Base-by-base conservation (phyloP, 345 rosid species). In the Eucalyptus globulus region DNA sequence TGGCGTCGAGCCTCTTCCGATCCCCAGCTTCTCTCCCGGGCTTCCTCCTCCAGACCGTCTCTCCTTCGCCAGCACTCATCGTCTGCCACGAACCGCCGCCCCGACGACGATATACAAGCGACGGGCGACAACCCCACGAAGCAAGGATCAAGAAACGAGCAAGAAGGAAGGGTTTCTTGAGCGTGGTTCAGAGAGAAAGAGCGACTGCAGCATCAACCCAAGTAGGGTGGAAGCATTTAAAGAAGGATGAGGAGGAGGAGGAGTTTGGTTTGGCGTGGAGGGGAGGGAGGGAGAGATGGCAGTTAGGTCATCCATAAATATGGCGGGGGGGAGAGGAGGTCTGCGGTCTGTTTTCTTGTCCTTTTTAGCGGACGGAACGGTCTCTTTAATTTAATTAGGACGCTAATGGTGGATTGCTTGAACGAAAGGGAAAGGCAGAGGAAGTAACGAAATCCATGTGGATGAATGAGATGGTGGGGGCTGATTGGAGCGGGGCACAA, bases 221-320 rank as follows among this genome's bases (percentile, higher is more conserved):
- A 69, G 27, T 37, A 6, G 45, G 44, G 80, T 3, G 45, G 45
- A 21, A 72, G 87, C 89, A 88, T 88, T 81, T 88, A 88, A 88
- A 34, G 87, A 80, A 29, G 29, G 13, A 13, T 0, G 49, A 13
- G 31, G 54, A 56, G 10, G 80, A 53, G 76, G 76, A 13, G 31
- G 56, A 43, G 31, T 49, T 60, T 44, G 83, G 65, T 19, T 29
- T 83, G 80, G 72, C 50, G 44, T 54, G 49, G 56, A 58, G 29
- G 50, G 80, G 44, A 58, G n/a, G 50, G 65, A 58, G 65, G n/a
- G 76, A 80, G 87, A 60, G 58, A 88, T 9, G 76, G 80, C 37
- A 13, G 89, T 44, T 88, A 88, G 89, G 89, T 88, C 76, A 81
- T 88, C 89, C 89, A 81, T 88, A 88, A 81, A 76, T 80, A 83